Evolutionary conservation across 164 flowering plant species (phyloP).

Genomic region (Malania oleifera): DNA sequence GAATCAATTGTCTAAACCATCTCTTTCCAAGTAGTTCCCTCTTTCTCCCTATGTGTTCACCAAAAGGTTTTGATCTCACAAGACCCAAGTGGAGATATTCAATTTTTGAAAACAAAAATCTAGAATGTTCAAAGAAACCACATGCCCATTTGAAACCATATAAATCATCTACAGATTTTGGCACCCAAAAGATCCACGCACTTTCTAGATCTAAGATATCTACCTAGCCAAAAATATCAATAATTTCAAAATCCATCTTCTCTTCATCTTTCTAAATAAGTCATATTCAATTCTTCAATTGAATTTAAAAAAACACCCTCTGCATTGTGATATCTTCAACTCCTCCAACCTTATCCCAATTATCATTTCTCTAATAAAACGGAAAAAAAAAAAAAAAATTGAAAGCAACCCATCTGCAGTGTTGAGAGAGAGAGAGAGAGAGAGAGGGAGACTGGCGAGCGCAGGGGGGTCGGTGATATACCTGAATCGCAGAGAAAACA

Average conservation of each 20-base stretch:
- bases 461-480: no score
- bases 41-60: conserved; percentile 14
- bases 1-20: neutral
- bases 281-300: no score
- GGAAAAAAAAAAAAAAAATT: neutral
- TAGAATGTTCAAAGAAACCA: neutral
- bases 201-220: conserved; percentile 16
- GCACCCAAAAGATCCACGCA: conserved; percentile 9
- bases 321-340: no score
- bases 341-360: no score
- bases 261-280: no score
- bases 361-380: neutral
- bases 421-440: neutral
- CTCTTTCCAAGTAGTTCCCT: neutral
- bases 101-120: neutral
- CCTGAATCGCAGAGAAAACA: no score
- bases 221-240: conserved; percentile 3
- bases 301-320: no score
- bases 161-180: neutral
- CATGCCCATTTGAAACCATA: neutral
- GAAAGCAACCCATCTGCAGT: neutral
- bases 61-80: neutral
- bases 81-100: neutral
- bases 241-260: neutral
- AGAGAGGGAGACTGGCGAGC: neutral